phyloP scores from a whole-genome alignment of 2,329 filamentous ascomycete genomes.

The Chrysoporthe puriensis region DNA sequence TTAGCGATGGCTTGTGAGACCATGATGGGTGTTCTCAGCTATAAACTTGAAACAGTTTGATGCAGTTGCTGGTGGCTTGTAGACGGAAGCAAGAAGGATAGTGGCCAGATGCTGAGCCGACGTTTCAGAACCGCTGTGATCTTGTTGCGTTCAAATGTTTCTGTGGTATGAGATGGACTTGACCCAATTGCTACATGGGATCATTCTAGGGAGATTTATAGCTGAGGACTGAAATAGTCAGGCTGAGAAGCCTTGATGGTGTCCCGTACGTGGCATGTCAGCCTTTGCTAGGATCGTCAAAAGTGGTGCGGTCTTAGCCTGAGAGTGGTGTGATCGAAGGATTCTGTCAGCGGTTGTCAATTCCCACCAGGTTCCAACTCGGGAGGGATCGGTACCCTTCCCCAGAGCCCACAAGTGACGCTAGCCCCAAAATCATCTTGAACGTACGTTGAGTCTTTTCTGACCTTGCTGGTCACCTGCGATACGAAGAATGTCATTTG shows the following conservation, averaged over 20 bases:
- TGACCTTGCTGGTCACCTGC: conserved; percentile 4
- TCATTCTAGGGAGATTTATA: conserved; percentile 18
- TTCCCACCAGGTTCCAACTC: conserved; percentile 12
- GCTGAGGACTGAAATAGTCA: not conserved
- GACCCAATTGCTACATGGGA: not conserved
- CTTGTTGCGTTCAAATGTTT: not conserved
- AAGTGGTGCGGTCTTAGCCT: conserved; percentile 17
- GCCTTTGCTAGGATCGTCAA: conserved; percentile 6
- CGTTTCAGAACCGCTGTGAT: not conserved
- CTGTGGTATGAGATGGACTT: not conserved
- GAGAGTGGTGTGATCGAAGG: conserved; percentile 24
- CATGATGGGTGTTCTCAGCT: not conserved
- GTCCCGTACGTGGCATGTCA: conserved; percentile 18
- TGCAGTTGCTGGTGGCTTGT: not conserved
- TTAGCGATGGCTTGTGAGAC: conserved; percentile 3
- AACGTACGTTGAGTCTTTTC: conserved; percentile 21
- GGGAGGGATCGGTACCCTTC: conserved; percentile 13
- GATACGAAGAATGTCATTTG: conserved; percentile 16
- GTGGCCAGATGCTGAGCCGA: not conserved
- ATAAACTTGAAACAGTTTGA: not conserved
- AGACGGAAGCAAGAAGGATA: not conserved
- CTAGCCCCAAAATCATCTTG: conserved; percentile 14
- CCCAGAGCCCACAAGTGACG: conserved; percentile 1
- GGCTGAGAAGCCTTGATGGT: no score
- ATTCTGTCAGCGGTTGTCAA: conserved; percentile 24